Conservation (phyloP, 208 protist genomes). For the Leishmania lainsoni region DNA sequence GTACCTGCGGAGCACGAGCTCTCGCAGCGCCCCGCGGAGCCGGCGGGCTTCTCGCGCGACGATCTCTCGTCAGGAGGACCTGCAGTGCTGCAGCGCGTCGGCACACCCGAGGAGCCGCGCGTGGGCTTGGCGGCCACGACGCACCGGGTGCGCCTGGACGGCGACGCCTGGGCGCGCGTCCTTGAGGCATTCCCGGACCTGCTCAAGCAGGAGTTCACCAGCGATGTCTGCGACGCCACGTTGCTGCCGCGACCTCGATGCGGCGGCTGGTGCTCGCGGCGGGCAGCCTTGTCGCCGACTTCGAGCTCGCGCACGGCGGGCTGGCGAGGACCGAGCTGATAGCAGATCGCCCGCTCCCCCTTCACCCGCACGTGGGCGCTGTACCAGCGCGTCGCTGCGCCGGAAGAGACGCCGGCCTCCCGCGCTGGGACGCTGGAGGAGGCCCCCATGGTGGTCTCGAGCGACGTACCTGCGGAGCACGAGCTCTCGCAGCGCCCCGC, state of each 20-base stretch:
- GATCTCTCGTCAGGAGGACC: too few relatives aligned
- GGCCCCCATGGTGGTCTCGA: not conserved
- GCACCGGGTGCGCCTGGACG: not conserved
- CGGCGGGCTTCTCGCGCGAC: too few relatives aligned
- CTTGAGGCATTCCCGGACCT: not conserved
- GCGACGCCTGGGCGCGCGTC: too few relatives aligned
- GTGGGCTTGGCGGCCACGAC: slow-evolving; percentile 1
- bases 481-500: not conserved
- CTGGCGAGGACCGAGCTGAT: too few relatives aligned
- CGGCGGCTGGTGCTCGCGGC: not conserved
- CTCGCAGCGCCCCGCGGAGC: too few relatives aligned
- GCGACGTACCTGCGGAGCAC: not conserved
- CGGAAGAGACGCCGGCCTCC: not conserved
- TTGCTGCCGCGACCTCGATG: not conserved
- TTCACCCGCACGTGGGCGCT: not conserved
- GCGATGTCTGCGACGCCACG: slow-evolving; percentile 1
- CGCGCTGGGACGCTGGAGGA: not conserved
- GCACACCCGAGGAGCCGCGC: slow-evolving; percentile 5
- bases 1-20: too few relatives aligned
- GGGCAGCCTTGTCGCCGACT: not conserved
- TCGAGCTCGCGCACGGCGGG: slow-evolving; percentile 14
- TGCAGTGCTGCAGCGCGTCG: not conserved
- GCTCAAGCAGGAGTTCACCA: not conserved
- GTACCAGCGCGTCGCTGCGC: not conserved
- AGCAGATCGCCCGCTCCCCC: too few relatives aligned